Conservation (phyloP, 176 grass and related monocot genomes). For the Saccharum officinarum region DNA sequence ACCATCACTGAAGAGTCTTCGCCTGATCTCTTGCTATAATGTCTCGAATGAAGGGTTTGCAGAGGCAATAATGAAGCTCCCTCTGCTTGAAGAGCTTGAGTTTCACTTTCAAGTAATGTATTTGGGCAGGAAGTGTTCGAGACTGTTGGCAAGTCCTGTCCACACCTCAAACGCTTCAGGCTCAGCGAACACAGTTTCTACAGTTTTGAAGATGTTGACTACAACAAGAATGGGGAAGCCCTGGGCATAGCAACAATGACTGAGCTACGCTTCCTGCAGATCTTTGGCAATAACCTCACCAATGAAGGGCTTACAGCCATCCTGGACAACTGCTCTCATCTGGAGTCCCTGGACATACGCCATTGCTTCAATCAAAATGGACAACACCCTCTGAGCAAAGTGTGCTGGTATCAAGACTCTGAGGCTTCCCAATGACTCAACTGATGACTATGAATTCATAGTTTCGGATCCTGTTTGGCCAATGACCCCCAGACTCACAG, state of each 20-base stretch:
- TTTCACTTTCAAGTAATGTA: not conserved
- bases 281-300: constrained; percentile 7
- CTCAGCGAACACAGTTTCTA: not conserved
- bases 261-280: not conserved
- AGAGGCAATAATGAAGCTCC: not conserved
- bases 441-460: not conserved
- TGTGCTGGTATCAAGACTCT: not conserved
- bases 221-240: not conserved
- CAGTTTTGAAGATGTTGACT: not conserved
- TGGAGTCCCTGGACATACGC: constrained; percentile 4
- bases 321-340: not conserved
- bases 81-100: not conserved
- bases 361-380: constrained; percentile 7
- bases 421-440: not conserved
- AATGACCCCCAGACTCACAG: not conserved
- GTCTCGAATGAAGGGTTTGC: not conserved
- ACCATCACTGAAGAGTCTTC: constrained; percentile 4
- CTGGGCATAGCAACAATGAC: not conserved
- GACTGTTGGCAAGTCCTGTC: not conserved
- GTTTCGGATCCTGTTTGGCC: not conserved
- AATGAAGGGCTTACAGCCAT: not conserved
- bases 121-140: not conserved
- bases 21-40: constrained; percentile 1
- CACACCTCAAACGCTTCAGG: not conserved
- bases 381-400: not conserved